These are phyloP conservation scores for Saksenaea vasiformis DNA, from an alignment of 371 early-diverging fungal species.

Conservation along the genomic window DNA sequence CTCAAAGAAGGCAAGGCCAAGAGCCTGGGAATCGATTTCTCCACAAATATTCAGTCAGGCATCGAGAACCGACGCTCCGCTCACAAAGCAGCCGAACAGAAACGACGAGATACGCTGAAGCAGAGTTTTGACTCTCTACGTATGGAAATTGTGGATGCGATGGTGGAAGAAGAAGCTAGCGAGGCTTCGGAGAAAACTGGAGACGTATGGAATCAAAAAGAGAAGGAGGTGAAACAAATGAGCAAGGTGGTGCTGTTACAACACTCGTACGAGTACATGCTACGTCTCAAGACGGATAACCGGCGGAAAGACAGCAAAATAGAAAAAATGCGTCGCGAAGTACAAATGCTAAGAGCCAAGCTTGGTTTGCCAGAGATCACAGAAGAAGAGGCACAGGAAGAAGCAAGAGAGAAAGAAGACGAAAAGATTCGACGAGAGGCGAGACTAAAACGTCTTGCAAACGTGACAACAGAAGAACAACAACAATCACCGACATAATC, in stretches of 20 bases:
- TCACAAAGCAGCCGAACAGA: constrained; percentile 94
- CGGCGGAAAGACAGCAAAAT: constrained; percentile 45
- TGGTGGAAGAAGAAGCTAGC: constrained; percentile 39
- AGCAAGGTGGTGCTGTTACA: constrained; percentile 50
- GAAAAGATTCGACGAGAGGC: constrained; percentile 25
- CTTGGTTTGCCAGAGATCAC: constrained; percentile 38
- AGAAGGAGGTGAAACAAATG: constrained; percentile 57
- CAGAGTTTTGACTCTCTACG: constrained; percentile 81
- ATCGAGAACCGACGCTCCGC: constrained; percentile 76
- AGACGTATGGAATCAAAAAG: constrained; percentile 18
- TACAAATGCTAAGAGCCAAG: constrained; percentile 32
- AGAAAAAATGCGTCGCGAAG: constrained; percentile 33
- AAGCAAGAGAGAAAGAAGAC: constrained; percentile 20
- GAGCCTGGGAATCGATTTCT: constrained; percentile 73
- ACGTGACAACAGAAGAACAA: constrained; percentile 6
- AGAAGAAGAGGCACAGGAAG: constrained; percentile 32
- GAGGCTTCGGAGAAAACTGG: constrained; percentile 8
- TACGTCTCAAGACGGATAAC: constrained; percentile 49
- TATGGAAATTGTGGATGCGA: constrained; percentile 64
- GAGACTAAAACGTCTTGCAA: constrained; percentile 15
- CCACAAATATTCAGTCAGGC: constrained; percentile 68
- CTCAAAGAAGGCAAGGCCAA: constrained; percentile 84
- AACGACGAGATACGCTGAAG: constrained; percentile 88
- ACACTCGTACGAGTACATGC: constrained; percentile 63
- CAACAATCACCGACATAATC: not conserved